Conservation (phyloP, 306 rosid species). For the Dryas octopetala region DNA sequence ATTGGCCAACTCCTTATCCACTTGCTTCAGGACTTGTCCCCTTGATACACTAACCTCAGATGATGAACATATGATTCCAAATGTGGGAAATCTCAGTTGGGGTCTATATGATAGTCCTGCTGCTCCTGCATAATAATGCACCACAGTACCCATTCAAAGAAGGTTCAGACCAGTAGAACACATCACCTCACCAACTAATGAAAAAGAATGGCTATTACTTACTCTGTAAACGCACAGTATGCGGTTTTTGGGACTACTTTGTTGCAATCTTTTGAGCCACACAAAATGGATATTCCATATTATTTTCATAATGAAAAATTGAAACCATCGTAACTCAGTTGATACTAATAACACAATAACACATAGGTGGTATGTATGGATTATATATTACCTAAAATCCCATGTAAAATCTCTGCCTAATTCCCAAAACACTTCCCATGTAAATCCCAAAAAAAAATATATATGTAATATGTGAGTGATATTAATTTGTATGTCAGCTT, state of each 20-base stretch:
- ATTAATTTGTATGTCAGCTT: too few species aligned
- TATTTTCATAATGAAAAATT: background rate
- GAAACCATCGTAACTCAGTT: too few species aligned
- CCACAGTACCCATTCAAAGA: slow-evolving; percentile 41
- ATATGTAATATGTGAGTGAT: too few species aligned
- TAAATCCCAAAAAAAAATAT: too few species aligned
- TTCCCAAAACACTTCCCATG: too few species aligned
- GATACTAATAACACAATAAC: too few species aligned
- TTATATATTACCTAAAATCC: too few species aligned
- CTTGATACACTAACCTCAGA: slow-evolving; percentile 47
- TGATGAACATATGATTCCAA: slow-evolving; percentile 44
- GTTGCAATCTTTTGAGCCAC: background rate
- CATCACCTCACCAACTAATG: background rate
- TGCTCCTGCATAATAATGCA: slow-evolving; percentile 35
- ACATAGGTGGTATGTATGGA: too few species aligned
- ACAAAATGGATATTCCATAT: slow-evolving; percentile 16
- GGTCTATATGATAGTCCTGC: slow-evolving; percentile 35
- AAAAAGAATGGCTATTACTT: background rate
- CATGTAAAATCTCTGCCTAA: too few species aligned
- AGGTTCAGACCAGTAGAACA: background rate
- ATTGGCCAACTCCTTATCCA: slow-evolving; percentile 57
- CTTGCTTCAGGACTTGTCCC: slow-evolving; percentile 51
- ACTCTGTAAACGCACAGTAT: too few species aligned
- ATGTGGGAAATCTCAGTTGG: slow-evolving; percentile 11
- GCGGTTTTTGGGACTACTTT: background rate